Evolutionary conservation across 805 yeast genomes (phyloP).

Genomic region (Metschnikowia noctiluminum): DNA sequence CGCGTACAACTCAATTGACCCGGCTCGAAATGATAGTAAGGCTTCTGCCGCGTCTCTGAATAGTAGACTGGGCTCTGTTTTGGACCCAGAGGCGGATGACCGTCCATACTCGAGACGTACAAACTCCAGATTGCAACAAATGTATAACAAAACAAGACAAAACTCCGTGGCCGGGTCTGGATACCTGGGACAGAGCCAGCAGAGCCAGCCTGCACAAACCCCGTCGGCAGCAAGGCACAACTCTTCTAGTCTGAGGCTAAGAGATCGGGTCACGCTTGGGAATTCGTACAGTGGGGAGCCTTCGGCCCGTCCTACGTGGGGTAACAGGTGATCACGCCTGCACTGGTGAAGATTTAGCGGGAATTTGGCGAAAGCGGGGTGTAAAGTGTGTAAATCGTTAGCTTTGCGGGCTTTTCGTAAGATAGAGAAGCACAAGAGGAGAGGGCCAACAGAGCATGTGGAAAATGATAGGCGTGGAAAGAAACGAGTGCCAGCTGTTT

Average conservation of each 20-base stretch:
- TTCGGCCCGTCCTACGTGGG: constrained; percentile 26
- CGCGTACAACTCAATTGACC: constrained; percentile 16
- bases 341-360: not conserved
- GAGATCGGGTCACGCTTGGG: constrained; percentile 17
- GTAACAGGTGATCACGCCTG: constrained; percentile 5
- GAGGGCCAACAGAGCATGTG: too few relatives aligned
- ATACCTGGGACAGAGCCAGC: constrained; percentile 18
- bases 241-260: constrained; percentile 17
- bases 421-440: too few relatives aligned
- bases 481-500: too few relatives aligned
- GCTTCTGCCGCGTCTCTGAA: not conserved
- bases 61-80: constrained; percentile 3
- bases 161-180: constrained; percentile 35
- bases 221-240: constrained; percentile 28
- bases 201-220: constrained; percentile 13
- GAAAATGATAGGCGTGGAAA: too few relatives aligned
- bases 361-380: not conserved
- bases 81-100: constrained; percentile 10
- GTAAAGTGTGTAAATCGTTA: not conserved
- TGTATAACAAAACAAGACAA: constrained; percentile 40
- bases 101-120: constrained; percentile 30
- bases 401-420: too few relatives aligned
- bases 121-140: constrained; percentile 35
- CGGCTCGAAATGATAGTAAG: not conserved
- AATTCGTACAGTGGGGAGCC: not conserved